phyloP scores from a whole-genome alignment of 352 stramenopile genomes.

The Phytophthora nicotianae region DNA sequence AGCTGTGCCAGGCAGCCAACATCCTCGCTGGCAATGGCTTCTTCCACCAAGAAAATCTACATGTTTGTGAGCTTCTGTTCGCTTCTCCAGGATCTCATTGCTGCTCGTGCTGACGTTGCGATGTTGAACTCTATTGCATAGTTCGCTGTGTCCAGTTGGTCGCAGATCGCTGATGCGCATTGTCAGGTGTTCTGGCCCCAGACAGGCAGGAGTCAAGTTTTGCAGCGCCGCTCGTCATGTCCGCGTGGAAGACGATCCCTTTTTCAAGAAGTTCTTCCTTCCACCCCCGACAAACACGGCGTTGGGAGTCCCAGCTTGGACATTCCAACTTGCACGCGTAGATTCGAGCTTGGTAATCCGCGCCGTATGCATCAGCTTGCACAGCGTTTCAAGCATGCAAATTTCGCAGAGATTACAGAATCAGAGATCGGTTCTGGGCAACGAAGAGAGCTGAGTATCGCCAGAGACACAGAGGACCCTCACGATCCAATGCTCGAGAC shows the following conservation, averaged over 20 bases:
- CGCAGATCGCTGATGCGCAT: neutral
- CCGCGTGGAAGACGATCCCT: conserved; percentile 9
- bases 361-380: neutral
- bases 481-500: conserved; percentile 3
- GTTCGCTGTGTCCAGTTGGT: conserved; percentile 4
- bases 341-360: neutral
- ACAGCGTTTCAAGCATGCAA: neutral
- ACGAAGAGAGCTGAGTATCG: neutral
- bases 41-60: too few species aligned
- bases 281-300: conserved; percentile 19
- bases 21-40: neutral
- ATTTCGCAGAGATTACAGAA: conserved; percentile 20
- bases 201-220: conserved; percentile 17
- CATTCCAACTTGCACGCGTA: neutral
- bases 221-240: conserved; percentile 3
- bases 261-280: conserved; percentile 2
- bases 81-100: neutral
- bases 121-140: neutral
- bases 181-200: conserved; percentile 6
- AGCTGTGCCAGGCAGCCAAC: conserved; percentile 6
- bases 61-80: too few species aligned
- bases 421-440: conserved; percentile 9
- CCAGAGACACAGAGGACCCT: conserved; percentile 5
- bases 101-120: neutral
- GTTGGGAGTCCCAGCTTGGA: neutral